Percentiles rank a stretch among this genome's conserved stretches.
phyloP scores from a whole-genome alignment of 768 basidiomycete genomes.

The Boletus edulis region DNA sequence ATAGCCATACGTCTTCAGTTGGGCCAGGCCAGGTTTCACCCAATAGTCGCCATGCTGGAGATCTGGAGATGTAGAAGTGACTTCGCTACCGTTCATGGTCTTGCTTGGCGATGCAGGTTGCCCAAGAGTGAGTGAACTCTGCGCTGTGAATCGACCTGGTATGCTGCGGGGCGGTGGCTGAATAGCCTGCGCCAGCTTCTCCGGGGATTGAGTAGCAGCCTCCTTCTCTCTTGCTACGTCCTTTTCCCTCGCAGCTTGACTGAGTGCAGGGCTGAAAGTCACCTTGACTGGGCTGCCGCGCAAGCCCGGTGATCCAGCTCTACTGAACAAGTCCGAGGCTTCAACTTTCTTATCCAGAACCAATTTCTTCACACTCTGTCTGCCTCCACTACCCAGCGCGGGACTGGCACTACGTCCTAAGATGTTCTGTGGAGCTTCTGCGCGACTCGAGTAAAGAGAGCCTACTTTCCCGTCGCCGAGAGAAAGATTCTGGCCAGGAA shows the following conservation, averaged over 20 bases:
- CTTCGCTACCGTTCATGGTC: constrained; percentile 26
- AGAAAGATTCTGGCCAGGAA: constrained; percentile 35
- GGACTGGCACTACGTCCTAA: constrained; percentile 56
- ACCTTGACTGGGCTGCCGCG: constrained; percentile 43
- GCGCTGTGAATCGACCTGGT: constrained; percentile 41
- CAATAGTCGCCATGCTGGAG: constrained; percentile 89
- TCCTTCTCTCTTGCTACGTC: constrained; percentile 49
- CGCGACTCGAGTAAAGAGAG: constrained; percentile 51
- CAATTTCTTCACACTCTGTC: constrained; percentile 90
- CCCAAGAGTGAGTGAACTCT: constrained; percentile 31
- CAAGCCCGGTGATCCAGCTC: constrained; percentile 37
- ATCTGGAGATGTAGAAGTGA: constrained; percentile 31
- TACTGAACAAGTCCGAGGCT: constrained; percentile 65
- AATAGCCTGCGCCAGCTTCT: constrained; percentile 16
- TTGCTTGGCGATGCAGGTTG: constrained; percentile 27
- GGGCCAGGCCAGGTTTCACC: constrained; percentile 74
- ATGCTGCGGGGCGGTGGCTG: constrained; percentile 40
- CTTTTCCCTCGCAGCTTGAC: constrained; percentile 72
- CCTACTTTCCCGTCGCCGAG: constrained; percentile 56
- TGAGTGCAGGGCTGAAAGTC: constrained; percentile 72
- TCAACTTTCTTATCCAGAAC: constrained; percentile 85
- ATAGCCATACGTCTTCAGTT: constrained; percentile 68
- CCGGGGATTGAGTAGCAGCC: constrained; percentile 19
- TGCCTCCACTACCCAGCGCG: constrained; percentile 62
- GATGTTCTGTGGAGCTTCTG: constrained; percentile 61